Conservation (phyloP, 805 yeast species). For the Saturnispora quitensis region DNA sequence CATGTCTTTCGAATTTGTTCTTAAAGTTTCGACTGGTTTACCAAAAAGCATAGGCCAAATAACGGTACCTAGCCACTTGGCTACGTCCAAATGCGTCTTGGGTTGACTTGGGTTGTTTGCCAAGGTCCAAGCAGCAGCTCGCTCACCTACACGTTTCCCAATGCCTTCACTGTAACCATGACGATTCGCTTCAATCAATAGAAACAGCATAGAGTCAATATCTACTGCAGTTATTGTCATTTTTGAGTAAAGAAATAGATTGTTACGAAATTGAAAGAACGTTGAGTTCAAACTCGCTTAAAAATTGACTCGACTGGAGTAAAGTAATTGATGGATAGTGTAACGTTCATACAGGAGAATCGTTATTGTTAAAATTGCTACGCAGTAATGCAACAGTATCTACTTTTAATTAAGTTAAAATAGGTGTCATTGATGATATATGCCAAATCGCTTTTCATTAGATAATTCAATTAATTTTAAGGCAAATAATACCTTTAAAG, state of each 20-base stretch:
- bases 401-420: no score
- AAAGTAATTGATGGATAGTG: background rate
- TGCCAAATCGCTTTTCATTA: background rate
- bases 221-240: background rate
- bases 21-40: conserved; percentile 83
- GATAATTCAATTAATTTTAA: no score
- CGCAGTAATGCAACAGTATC: no score
- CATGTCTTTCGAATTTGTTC: conserved; percentile 86
- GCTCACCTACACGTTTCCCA: conserved; percentile 11
- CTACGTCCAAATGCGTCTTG: conserved; percentile 50
- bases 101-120: conserved; percentile 30
- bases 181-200: background rate
- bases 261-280: background rate
- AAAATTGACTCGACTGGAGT: background rate
- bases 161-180: conserved; percentile 9
- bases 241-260: background rate
- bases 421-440: background rate
- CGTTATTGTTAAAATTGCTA: no score
- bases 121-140: conserved; percentile 26
- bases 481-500: background rate
- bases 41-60: conserved; percentile 76
- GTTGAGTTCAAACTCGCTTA: background rate
- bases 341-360: background rate
- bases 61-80: conserved; percentile 89
- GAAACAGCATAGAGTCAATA: background rate